These are phyloP conservation scores for Fusarium neocosmosporiellum DNA, from an alignment of 2,329 filamentous ascomycete genomes.

Conservation along the genomic window DNA sequence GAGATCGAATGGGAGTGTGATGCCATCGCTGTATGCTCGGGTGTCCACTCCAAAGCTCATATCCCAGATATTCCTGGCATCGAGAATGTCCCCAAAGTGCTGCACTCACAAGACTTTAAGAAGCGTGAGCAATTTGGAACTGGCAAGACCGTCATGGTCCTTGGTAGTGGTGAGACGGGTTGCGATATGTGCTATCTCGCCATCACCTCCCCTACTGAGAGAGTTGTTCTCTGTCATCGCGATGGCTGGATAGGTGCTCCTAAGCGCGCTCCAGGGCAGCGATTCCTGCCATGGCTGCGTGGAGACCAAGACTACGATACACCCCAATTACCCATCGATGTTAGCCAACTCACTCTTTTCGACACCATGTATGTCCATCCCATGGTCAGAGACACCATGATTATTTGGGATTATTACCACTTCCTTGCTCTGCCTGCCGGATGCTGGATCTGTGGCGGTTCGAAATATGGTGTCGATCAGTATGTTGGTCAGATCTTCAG, in stretches of 20 bases:
- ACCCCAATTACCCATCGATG: conserved; percentile 34
- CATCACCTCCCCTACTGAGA: conserved; percentile 51
- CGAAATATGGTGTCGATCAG: conserved; percentile 35
- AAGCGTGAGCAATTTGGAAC: conserved; percentile 51
- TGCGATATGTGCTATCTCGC: conserved; percentile 56
- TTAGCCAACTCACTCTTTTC: conserved; percentile 12
- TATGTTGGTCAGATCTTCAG: conserved; percentile 41
- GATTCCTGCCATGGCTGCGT: conserved; percentile 55
- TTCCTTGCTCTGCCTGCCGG: conserved; percentile 36
- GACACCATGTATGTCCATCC: conserved; percentile 16
- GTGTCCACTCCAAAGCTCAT: conserved; percentile 53
- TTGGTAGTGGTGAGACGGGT: conserved; percentile 57
- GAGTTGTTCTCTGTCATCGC: conserved; percentile 28
- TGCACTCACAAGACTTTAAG: conserved; percentile 57
- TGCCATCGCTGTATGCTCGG: conserved; percentile 57
- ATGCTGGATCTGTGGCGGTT: conserved; percentile 35
- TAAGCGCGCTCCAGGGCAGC: conserved; percentile 24
- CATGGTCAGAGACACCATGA: conserved; percentile 40
- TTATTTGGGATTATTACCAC: conserved; percentile 55
- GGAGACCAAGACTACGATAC: conserved; percentile 33
- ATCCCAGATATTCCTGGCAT: conserved; percentile 52
- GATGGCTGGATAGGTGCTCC: conserved; percentile 1
- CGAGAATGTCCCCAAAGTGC: conserved; percentile 47
- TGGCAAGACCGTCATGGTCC: conserved; percentile 52
- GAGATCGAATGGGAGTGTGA: conserved; percentile 50